Percentiles rank a stretch among this genome's conserved stretches.
These are phyloP conservation scores for Paraurostyla sp. DNA, from an alignment of 73 alveolate genomes.

Conservation along the genomic window DNA sequence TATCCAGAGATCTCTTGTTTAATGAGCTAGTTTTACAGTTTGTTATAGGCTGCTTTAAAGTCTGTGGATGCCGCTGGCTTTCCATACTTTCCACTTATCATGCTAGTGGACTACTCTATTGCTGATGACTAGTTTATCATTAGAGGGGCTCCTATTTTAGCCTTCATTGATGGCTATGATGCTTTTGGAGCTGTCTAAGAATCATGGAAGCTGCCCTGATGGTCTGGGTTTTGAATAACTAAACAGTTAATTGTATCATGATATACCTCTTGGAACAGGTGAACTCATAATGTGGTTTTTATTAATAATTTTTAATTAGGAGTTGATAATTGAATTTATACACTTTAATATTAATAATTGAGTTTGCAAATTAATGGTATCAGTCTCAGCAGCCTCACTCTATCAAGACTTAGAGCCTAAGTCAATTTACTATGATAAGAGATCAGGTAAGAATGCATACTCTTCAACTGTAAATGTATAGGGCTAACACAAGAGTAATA, in stretches of 20 bases:
- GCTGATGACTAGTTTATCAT: not conserved
- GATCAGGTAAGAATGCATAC: conserved; percentile 52
- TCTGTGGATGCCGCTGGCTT: not conserved
- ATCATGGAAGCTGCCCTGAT: no score
- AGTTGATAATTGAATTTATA: no score
- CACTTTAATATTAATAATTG: conserved; percentile 3
- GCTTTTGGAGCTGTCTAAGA: no score
- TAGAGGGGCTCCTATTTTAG: not conserved
- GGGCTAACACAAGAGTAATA: conserved; percentile 81
- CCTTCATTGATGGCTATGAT: no score
- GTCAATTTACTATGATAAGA: conserved; percentile 78
- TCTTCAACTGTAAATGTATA: not conserved
- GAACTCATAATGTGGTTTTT: no score
- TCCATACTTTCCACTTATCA: not conserved
- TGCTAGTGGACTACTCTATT: no score
- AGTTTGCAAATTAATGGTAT: not conserved
- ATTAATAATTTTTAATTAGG: no score
- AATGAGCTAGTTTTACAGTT: not conserved
- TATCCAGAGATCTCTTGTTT: not conserved
- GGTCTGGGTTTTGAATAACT: conserved; percentile 13
- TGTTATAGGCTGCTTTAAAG: conserved; percentile 34
- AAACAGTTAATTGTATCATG: not conserved
- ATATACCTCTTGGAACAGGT: not conserved
- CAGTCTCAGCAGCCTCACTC: conserved; percentile 51
- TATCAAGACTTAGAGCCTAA: conserved; percentile 56